Percentiles rank a stretch among this genome's conserved stretches.
phyloP scores from a whole-genome alignment of 805 yeast species.

The Candida lessepsii region DNA sequence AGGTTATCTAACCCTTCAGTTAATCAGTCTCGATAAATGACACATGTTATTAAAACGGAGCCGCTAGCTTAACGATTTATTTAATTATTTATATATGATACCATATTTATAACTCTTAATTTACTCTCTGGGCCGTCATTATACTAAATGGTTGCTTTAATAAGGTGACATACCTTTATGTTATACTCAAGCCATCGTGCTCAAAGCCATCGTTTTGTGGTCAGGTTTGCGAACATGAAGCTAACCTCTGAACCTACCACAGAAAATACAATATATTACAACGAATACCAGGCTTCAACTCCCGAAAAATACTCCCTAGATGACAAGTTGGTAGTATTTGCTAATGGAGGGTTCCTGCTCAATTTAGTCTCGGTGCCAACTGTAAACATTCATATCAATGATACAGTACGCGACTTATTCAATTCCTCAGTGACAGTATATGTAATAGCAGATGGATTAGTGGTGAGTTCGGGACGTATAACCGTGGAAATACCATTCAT shows the following conservation, averaged over 20 bases:
- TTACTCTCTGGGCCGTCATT: no score
- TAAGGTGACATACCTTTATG: no score
- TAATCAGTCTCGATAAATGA: background rate
- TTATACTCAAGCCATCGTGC: no score
- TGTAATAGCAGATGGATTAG: slow-evolving; percentile 4
- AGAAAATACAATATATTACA: slow-evolving; percentile 39
- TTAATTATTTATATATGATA: background rate
- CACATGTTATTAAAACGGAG: no score
- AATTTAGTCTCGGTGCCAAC: background rate
- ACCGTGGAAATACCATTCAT: slow-evolving; percentile 11
- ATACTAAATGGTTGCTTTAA: no score
- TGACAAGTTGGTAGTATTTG: slow-evolving; percentile 40
- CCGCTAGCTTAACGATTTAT: no score
- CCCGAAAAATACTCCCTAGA: slow-evolving; percentile 38
- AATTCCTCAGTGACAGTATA: background rate
- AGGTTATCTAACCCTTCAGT: slow-evolving; percentile 24
- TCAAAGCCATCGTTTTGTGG: no score
- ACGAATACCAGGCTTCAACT: slow-evolving; percentile 33
- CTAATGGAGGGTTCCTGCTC: slow-evolving; percentile 26
- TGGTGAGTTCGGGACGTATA: background rate
- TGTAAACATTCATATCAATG: background rate
- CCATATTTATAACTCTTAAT: no score
- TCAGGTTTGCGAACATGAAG: slow-evolving; percentile 1
- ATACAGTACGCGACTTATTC: slow-evolving; percentile 3
- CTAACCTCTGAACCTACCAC: slow-evolving; percentile 30